A percentile compares a stretch with the other conserved stretches of the same genome.
phyloP scores from a whole-genome alignment of 1,284 basidiomycete genomes.

The Sporisorium graminicola region DNA sequence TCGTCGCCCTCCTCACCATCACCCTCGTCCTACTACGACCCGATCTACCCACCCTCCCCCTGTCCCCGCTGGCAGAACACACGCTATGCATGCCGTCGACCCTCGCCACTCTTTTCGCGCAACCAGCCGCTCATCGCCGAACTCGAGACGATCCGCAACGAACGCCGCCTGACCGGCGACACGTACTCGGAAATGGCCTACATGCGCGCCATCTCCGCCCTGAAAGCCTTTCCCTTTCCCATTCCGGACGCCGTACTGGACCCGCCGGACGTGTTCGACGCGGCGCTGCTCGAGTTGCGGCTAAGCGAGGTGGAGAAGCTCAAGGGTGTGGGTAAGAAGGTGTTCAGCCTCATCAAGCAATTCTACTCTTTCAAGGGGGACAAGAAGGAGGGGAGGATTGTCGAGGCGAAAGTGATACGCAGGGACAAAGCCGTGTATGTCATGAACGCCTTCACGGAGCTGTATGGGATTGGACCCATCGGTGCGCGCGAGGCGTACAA shows the following conservation, averaged over 20 bases:
- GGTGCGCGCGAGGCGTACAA: slow-evolving; percentile 60
- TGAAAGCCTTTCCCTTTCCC: slow-evolving; percentile 61
- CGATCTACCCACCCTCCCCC: slow-evolving; percentile 10
- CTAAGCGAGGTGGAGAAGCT: slow-evolving; percentile 43
- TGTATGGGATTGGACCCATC: slow-evolving; percentile 65
- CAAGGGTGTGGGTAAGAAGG: slow-evolving; percentile 64
- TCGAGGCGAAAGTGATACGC: slow-evolving; percentile 60
- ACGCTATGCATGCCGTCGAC: slow-evolving; percentile 54
- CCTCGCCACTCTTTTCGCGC: slow-evolving; percentile 53
- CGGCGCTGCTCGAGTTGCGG: slow-evolving; percentile 11
- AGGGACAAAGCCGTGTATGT: slow-evolving; percentile 54
- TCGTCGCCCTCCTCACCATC: not conserved
- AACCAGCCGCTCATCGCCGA: slow-evolving; percentile 62
- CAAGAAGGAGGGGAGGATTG: slow-evolving; percentile 33
- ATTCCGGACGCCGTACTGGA: slow-evolving; percentile 31
- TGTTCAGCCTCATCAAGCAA: slow-evolving; percentile 53
- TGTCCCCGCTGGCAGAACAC: slow-evolving; percentile 47
- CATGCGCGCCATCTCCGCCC: slow-evolving; percentile 58
- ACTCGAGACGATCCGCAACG: slow-evolving; percentile 59
- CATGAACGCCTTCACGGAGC: slow-evolving; percentile 57
- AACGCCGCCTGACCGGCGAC: slow-evolving; percentile 59
- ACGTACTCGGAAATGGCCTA: slow-evolving; percentile 61
- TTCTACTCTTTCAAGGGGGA: slow-evolving; percentile 37
- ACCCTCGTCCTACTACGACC: slow-evolving; percentile 16
- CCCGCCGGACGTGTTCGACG: slow-evolving; percentile 6